A percentile compares a stretch with the other conserved stretches of the same genome.
Evolutionary conservation across 257 asterid genomes (phyloP).

Genomic region (Anisodus tanguticus): DNA sequence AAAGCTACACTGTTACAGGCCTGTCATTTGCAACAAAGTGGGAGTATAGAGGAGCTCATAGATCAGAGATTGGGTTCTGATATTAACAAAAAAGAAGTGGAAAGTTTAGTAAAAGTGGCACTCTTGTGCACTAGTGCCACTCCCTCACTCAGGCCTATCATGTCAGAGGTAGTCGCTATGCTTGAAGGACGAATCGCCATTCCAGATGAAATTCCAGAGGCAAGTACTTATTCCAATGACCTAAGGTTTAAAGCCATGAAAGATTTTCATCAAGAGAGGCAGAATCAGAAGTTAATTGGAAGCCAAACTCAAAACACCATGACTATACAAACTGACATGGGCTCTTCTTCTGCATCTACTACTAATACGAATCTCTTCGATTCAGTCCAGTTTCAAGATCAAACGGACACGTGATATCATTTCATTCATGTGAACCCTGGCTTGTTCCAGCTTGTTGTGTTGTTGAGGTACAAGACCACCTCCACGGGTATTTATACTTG

Average conservation of each 20-base stretch:
- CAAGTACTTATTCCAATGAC: conserved; percentile 56
- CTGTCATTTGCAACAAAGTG: conserved; percentile 60
- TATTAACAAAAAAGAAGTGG: conserved; percentile 58
- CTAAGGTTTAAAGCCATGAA: conserved; percentile 80
- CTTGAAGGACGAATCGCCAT: conserved; percentile 66
- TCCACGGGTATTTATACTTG: not conserved
- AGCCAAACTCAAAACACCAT: conserved; percentile 38
- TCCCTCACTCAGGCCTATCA: conserved; percentile 74
- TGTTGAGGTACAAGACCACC: not conserved
- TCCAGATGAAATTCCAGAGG: conserved; percentile 57
- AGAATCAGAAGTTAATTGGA: conserved; percentile 42
- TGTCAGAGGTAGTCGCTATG: conserved; percentile 84
- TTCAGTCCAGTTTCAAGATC: not conserved
- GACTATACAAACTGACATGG: conserved; percentile 14
- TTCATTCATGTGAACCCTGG: not conserved
- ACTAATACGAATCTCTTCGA: conserved; percentile 42
- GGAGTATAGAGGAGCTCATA: conserved; percentile 59
- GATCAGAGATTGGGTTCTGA: conserved; percentile 52
- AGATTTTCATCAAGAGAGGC: conserved; percentile 63
- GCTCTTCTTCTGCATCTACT: conserved; percentile 34
- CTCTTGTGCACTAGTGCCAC: conserved; percentile 76
- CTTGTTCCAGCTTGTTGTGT: not conserved
- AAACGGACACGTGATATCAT: not conserved
- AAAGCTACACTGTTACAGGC: conserved; percentile 53
- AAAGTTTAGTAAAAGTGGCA: conserved; percentile 64